Base-by-base conservation (phyloP, 2,329 filamentous ascomycete species). In the Ophiostoma montium region DNA sequence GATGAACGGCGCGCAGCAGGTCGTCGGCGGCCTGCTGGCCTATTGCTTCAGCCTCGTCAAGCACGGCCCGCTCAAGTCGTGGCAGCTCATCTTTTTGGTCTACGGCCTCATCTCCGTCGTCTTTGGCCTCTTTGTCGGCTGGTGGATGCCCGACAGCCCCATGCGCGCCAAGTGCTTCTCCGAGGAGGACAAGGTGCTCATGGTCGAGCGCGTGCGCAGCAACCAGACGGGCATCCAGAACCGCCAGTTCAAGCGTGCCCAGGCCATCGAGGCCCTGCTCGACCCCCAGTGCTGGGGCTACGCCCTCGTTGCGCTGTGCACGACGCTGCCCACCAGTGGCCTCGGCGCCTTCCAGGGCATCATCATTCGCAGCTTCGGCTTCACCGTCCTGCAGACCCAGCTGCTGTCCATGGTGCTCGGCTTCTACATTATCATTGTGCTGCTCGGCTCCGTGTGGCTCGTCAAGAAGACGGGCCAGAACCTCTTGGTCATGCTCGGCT, bases 1-100 rank as follows among this genome's bases (percentile, higher is more conserved):
- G 76, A 86, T 85, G 80, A 86, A 86, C 59, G 82, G 82, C 2
- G 72, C 70, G 1, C 82, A 86, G 59, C 82, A 85, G 58, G 80
- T 86, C 46, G 78, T 85, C 8, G 82, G 82, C 31, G 82, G 82
- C 6, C 70, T 86, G 0, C 67, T 86, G 0, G 81, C 81, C 0
- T 84, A 83, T 60, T 80, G 80, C 54, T 72, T 72, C 56, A 67
- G 70, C 2, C 65, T 76, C 3, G 76, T 79, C 58, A 66, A 63
- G 15, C 63, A 57, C 5, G 72, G 74, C 3, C 66, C 70, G 0
- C 67, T 84, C 50, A 71, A 71, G 57, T 77, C 76, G 15, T 86
- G 81, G 80, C 80, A 85, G 59, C 77, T 76, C 54, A 71, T 85
- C 3, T 86, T 84, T 66, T 66, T 85, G 33, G 65, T 70, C 0